Conservation (phyloP, 2,329 filamentous ascomycete genomes). For the Curvularia eragrostidis region DNA sequence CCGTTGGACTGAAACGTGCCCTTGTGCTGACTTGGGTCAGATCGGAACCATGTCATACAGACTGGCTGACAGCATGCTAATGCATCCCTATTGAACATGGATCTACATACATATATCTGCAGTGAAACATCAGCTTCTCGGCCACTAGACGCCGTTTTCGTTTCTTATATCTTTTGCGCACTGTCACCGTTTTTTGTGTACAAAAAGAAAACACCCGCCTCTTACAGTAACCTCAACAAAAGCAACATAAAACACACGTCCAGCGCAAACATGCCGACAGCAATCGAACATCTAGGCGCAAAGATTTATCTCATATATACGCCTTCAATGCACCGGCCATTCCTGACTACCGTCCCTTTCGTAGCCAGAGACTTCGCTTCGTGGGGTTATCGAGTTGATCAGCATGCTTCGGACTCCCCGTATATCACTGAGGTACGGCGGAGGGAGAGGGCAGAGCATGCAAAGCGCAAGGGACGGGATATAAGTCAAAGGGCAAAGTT, state of each 20-base stretch:
- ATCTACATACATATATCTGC: not conserved
- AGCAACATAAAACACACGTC: not conserved
- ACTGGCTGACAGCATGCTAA: not conserved
- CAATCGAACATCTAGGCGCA: conserved; percentile 1
- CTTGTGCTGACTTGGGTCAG: not conserved
- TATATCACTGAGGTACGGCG: conserved; percentile 23
- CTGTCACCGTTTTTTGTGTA: not conserved
- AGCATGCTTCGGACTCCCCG: conserved; percentile 15
- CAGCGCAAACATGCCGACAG: conserved; percentile 3
- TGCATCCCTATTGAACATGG: not conserved
- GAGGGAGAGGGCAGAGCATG: conserved; percentile 16
- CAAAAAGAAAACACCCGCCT: not conserved
- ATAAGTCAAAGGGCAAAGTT: conserved; percentile 16
- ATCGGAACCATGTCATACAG: not conserved
- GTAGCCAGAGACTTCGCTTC: conserved; percentile 25
- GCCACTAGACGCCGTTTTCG: not conserved
- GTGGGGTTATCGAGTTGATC: conserved; percentile 25
- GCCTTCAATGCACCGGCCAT: conserved; percentile 12
- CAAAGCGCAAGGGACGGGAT: conserved; percentile 9
- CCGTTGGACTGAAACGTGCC: not conserved
- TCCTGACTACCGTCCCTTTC: conserved; percentile 23
- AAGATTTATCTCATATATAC: conserved; percentile 23
- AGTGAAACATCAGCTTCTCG: not conserved
- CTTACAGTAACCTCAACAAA: not conserved
- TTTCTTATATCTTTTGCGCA: not conserved